phyloP scores from a whole-genome alignment of 495 filamentous ascomycete species.

The Tuber melanosporum region DNA sequence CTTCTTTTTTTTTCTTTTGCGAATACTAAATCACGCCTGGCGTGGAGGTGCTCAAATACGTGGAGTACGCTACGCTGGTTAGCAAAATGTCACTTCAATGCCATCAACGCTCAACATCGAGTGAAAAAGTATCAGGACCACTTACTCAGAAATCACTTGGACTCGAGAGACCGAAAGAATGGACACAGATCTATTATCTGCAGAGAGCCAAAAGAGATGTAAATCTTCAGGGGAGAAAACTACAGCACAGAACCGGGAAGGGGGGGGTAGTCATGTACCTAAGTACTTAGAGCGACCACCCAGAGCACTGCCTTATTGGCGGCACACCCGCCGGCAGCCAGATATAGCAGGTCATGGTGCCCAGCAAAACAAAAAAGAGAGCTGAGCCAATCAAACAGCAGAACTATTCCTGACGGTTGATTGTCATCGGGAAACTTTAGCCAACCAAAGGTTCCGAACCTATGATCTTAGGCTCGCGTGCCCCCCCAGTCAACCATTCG shows the following conservation, averaged over 20 bases:
- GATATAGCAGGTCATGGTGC: background rate
- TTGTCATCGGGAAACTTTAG: background rate
- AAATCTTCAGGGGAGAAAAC: constrained; percentile 8
- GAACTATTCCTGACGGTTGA: background rate
- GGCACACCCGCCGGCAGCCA: background rate
- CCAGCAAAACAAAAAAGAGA: background rate
- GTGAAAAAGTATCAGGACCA: background rate
- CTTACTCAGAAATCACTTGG: background rate
- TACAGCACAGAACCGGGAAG: background rate
- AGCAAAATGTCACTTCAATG: background rate
- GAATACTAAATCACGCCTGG: background rate
- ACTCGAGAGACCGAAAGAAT: constrained; percentile 21
- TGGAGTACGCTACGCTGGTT: background rate
- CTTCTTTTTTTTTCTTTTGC: background rate
- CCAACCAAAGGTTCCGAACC: background rate
- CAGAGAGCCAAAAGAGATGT: constrained; percentile 10
- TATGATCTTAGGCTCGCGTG: background rate
- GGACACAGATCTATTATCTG: constrained; percentile 33
- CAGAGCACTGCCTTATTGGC: background rate
- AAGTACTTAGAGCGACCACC: background rate
- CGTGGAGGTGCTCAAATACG: background rate
- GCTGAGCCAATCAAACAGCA: background rate
- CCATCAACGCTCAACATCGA: background rate
- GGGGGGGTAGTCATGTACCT: background rate
- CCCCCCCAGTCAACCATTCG: background rate